These are phyloP conservation scores for Aspergillus ostianus DNA, from an alignment of 495 filamentous ascomycete species.

Conservation along the genomic window DNA sequence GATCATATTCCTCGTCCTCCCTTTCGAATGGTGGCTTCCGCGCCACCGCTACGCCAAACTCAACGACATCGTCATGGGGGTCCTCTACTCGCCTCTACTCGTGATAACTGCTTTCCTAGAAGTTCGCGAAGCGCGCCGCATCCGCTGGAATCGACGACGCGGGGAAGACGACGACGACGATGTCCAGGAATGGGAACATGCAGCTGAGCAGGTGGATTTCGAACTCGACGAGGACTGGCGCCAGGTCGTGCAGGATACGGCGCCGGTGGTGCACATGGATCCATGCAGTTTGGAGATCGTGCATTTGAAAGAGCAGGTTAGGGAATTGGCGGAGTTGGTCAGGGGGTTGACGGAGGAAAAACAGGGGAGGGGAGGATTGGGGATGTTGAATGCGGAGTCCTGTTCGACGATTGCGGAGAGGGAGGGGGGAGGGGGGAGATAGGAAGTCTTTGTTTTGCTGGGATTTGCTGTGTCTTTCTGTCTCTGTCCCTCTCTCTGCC, in stretches of 20 bases:
- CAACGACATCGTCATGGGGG: constrained; percentile 83
- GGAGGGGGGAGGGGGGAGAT: neutral
- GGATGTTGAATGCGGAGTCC: constrained; percentile 15
- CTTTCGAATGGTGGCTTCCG: constrained; percentile 94
- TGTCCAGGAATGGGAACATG: constrained; percentile 90
- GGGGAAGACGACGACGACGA: constrained; percentile 91
- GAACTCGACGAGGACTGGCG: constrained; percentile 80
- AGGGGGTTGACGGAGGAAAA: neutral
- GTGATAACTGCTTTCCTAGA: constrained; percentile 77
- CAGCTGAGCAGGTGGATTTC: constrained; percentile 68
- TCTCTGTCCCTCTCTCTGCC: neutral
- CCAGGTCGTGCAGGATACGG: constrained; percentile 67
- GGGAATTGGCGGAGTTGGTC: constrained; percentile 32
- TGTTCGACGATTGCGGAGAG: constrained; percentile 18
- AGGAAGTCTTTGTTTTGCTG: neutral
- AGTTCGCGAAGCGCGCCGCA: constrained; percentile 61
- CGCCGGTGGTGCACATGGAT: constrained; percentile 67
- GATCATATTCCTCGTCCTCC: constrained; percentile 71
- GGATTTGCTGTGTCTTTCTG: neutral
- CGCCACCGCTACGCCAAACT: constrained; percentile 65
- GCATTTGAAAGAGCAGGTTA: constrained; percentile 61
- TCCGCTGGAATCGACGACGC: constrained; percentile 67
- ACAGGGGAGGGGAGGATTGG: constrained; percentile 12
- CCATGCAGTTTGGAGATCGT: constrained; percentile 67
- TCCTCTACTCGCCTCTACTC: constrained; percentile 83